Conservation (phyloP, 345 rosid species). For the Eucalyptus microcorys region DNA sequence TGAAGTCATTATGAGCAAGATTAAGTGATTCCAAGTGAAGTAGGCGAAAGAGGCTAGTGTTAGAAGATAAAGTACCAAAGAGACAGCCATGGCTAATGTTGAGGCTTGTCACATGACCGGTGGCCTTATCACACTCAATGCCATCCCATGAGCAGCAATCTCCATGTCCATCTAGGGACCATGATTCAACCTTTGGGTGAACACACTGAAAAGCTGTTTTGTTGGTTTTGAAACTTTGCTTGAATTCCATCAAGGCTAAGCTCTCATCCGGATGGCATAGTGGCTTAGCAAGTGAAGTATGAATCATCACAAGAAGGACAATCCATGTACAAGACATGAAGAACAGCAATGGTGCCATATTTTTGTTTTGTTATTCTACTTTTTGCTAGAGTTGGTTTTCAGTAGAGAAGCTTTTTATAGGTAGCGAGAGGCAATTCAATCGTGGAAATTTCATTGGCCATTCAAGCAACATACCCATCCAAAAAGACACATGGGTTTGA, state of each 20-base stretch:
- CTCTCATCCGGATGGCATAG: neutral
- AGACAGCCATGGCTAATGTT: neutral
- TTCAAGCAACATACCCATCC: neutral
- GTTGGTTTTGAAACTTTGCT: neutral
- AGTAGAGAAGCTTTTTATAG: neutral
- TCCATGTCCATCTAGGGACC: neutral
- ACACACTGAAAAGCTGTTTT: accelerated
- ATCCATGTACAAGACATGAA: neutral
- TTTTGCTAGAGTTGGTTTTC: neutral
- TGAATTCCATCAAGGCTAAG: neutral
- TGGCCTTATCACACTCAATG: accelerated
- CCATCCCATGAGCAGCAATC: neutral
- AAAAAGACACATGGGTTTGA: neutral
- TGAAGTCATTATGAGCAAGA: neutral
- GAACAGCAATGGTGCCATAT: neutral
- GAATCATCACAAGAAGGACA: neutral
- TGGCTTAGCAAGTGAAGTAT: neutral
- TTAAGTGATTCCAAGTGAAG: neutral
- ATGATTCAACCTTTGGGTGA: neutral
- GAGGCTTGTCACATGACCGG: accelerated
- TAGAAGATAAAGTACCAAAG: neutral
- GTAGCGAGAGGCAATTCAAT: neutral
- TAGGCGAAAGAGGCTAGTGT: neutral
- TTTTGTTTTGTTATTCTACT: neutral
- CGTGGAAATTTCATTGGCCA: neutral